These are phyloP conservation scores for Lentinus brumalis DNA, from an alignment of 768 basidiomycete genomes.

Conservation along the genomic window DNA sequence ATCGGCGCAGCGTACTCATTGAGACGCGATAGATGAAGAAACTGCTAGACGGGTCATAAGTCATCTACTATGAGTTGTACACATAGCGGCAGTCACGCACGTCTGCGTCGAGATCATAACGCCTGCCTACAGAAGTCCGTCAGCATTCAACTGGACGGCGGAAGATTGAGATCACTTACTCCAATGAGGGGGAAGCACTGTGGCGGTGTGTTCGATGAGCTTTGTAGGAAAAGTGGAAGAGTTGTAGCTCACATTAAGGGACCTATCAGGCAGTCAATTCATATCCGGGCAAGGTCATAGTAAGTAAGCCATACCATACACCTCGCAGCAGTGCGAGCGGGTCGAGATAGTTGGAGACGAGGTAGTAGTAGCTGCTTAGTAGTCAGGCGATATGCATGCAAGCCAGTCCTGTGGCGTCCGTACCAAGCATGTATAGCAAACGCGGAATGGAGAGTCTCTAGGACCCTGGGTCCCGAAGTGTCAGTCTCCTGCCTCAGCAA, in stretches of 20 bases:
- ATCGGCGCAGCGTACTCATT: not conserved
- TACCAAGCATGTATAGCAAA: not conserved
- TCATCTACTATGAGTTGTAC: not conserved
- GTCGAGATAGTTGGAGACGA: constrained; percentile 5
- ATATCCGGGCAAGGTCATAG: not conserved
- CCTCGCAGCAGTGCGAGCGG: not conserved
- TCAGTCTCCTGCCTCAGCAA: not conserved
- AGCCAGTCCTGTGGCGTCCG: not conserved
- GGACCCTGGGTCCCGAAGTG: not conserved
- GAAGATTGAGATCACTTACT: not conserved
- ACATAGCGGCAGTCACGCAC: not conserved
- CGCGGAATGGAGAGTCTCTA: not conserved
- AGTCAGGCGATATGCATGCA: not conserved
- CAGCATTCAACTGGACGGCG: not conserved
- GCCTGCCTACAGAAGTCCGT: not conserved
- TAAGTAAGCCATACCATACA: constrained; percentile 3
- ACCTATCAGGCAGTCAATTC: not conserved
- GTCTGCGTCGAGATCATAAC: not conserved
- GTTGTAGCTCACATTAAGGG: not conserved
- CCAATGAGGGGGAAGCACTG: not conserved
- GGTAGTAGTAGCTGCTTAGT: not conserved
- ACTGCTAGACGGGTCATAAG: not conserved
- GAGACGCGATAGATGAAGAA: not conserved
- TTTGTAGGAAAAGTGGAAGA: not conserved
- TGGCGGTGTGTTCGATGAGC: not conserved